Evolutionary conservation across 345 rosid species (phyloP), one percentile per base, ranked within the genome.

Genomic region (Theobroma cacao): DNA sequence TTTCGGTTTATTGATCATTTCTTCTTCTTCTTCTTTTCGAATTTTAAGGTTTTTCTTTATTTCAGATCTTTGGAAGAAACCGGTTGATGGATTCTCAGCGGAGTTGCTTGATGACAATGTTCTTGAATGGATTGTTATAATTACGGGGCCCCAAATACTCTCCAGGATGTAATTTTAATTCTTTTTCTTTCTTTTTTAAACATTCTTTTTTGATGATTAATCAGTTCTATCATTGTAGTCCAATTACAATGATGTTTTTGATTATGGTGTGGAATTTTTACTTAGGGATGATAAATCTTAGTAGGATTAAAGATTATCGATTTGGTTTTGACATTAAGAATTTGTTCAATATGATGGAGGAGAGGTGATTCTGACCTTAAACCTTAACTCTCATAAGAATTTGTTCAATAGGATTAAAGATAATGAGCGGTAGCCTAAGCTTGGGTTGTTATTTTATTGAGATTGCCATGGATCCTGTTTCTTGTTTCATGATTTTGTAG

Each of bases 61-160:
- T 68, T 80, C 88, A 94, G 98, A 93, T 93, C 98, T 93, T 65
- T 93, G 98, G 71, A 94, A 88, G 85, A 83, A 86, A 7, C 98
- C 97, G 0, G 97, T 94, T 24, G 97, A 91, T 88, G 98, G 98
- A 77, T 94, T 94, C 88, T 94, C 97, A 24, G 96, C 97, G 31
- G 98, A 97, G 36, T 86, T 94, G 82, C 90, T 92, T 31, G 94
- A 92, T 70, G 98, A 94, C 30, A 83, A 94, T 70, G 80, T 94
- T 38, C 93, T 94, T 36, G 90, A 89, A 78, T 93, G 98, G 97
- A 89, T 92, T 79, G 97, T 94, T 45, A 85, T 95, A 3, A 88
- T 94, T 63, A 90, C 93, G 60, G 97, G 98, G 55, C 97, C 98
- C 97, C 97, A 55, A 94, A 93, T 67, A 93, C 97, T 70, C 80